Evolutionary conservation across 2,329 filamentous ascomycete species (phyloP).

Genomic region (Trichoderma cornu-damae): DNA sequence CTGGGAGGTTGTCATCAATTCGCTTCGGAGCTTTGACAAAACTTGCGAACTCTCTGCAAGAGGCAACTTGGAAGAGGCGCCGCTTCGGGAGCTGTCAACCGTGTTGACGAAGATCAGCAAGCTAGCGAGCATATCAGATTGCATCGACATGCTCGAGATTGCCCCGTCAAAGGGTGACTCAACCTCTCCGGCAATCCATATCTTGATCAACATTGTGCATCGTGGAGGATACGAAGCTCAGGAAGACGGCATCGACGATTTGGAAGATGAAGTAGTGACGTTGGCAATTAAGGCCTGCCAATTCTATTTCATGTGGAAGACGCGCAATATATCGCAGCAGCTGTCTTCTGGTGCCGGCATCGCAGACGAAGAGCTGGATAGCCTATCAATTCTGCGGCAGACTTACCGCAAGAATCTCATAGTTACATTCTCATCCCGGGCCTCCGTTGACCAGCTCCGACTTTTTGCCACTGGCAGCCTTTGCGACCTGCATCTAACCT

Average conservation of each 20-base stretch:
- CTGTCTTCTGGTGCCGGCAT: constrained; percentile 53
- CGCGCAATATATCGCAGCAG: constrained; percentile 53
- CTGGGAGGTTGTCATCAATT: constrained; percentile 78
- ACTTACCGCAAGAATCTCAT: constrained; percentile 59
- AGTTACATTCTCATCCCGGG: constrained; percentile 61
- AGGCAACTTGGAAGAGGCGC: constrained; percentile 60
- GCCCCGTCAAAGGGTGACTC: constrained; percentile 46
- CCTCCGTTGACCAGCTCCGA: constrained; percentile 71
- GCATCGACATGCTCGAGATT: constrained; percentile 67
- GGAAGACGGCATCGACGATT: constrained; percentile 64
- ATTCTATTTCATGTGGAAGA: constrained; percentile 96
- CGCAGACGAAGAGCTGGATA: constrained; percentile 54
- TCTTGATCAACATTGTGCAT: constrained; percentile 66
- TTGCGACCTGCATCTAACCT: constrained; percentile 76
- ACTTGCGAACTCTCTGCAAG: constrained; percentile 67
- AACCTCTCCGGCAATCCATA: constrained; percentile 54
- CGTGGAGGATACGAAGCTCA: constrained; percentile 62
- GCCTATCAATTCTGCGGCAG: constrained; percentile 51
- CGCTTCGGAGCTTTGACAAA: constrained; percentile 65
- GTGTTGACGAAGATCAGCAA: constrained; percentile 75
- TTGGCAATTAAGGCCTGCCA: constrained; percentile 71
- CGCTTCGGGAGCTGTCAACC: constrained; percentile 66
- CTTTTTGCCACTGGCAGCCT: constrained; percentile 69
- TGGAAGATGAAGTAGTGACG: constrained; percentile 73
- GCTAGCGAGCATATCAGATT: constrained; percentile 73